Percentiles rank a stretch among this genome's conserved stretches.
These are phyloP conservation scores for Phaeosphaeriaceae sp. DNA, from an alignment of 2,329 filamentous ascomycete species.

Conservation along the genomic window DNA sequence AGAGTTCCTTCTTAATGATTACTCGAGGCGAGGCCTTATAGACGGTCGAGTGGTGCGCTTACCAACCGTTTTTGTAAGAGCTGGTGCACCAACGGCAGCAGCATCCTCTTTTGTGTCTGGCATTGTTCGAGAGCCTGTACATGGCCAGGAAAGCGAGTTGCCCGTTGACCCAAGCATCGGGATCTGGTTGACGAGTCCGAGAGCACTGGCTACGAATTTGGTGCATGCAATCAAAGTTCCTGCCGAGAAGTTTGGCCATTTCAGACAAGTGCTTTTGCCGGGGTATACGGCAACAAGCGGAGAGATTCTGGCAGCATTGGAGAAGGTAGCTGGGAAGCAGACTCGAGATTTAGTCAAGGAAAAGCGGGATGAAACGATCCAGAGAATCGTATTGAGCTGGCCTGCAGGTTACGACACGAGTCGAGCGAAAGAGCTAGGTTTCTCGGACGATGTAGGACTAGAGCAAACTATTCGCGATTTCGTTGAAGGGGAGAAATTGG, in stretches of 20 bases:
- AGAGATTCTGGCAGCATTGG: constrained; percentile 63
- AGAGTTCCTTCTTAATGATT: constrained; percentile 68
- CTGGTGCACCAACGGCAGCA: constrained; percentile 65
- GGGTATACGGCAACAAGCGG: constrained; percentile 61
- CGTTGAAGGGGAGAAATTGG: constrained; percentile 36
- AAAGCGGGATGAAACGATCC: constrained; percentile 57
- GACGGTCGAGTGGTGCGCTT: constrained; percentile 65
- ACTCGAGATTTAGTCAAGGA: constrained; percentile 59
- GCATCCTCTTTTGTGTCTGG: constrained; percentile 69
- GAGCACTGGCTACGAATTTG: constrained; percentile 61
- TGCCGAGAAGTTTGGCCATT: constrained; percentile 58
- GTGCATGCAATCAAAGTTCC: constrained; percentile 59
- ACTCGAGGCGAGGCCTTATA: constrained; percentile 64
- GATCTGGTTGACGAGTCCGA: constrained; percentile 64
- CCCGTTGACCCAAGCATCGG: constrained; percentile 60
- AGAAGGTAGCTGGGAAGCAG: constrained; percentile 61
- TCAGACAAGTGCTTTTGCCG: constrained; percentile 60
- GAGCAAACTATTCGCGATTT: constrained; percentile 56
- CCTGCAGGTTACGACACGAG: constrained; percentile 62
- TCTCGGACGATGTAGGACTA: constrained; percentile 57
- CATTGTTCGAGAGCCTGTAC: constrained; percentile 68
- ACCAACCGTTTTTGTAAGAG: constrained; percentile 67
- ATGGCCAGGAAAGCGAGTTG: constrained; percentile 58
- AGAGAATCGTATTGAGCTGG: constrained; percentile 63
- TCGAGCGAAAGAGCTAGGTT: constrained; percentile 61